A percentile compares a stretch with the other conserved stretches of the same genome.
phyloP scores from a whole-genome alignment of 345 rosid species.

The Acer yangbiense region DNA sequence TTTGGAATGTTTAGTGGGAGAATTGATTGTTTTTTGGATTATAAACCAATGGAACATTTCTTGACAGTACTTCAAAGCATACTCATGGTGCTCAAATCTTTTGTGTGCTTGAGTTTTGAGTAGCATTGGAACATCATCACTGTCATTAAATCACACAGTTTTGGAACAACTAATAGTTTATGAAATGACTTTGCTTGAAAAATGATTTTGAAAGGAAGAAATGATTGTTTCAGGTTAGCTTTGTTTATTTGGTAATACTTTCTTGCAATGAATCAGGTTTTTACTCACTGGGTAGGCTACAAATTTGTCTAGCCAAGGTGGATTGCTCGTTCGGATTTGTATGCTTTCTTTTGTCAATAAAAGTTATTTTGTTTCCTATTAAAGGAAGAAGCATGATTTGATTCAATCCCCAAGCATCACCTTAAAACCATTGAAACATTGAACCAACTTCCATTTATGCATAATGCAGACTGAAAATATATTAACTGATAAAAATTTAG shows the following conservation, averaged over 20 bases:
- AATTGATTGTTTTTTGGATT: conserved; percentile 10
- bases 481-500: conserved; percentile 1
- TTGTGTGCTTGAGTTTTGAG: not conserved
- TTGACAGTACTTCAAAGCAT: not conserved
- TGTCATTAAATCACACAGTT: not conserved
- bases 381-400: not conserved
- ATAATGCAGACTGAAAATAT: not conserved
- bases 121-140: not conserved
- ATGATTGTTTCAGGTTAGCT: not conserved
- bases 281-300: not conserved
- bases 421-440: not conserved
- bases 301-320: not conserved
- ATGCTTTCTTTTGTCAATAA: not conserved
- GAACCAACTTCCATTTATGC: not conserved
- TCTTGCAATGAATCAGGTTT: not conserved
- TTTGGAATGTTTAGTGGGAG: not conserved
- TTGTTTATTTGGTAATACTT: not conserved
- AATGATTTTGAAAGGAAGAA: not conserved
- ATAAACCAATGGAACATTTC: not conserved
- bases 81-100: not conserved
- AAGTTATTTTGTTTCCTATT: not conserved
- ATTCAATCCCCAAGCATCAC: not conserved
- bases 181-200: not conserved
- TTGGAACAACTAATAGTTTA: not conserved
- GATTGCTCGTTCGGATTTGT: not conserved